These are phyloP conservation scores for Backusella tuberculispora DNA, from an alignment of 192 early-diverging fungal genomes.

Conservation along the genomic window DNA sequence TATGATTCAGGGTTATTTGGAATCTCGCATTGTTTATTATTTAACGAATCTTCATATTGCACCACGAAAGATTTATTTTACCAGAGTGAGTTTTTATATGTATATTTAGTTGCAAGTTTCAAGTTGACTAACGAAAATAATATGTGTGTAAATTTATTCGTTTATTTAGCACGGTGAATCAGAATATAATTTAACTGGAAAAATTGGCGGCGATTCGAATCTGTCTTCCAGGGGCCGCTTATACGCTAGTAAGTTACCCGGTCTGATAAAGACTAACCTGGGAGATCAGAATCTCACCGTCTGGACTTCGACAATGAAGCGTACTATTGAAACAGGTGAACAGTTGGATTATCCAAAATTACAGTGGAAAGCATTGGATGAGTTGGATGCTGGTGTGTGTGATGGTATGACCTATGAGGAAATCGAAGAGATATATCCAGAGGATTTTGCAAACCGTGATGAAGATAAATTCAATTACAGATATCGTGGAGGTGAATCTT, in stretches of 20 bases:
- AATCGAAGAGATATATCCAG: conserved; percentile 90
- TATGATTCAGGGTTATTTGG: conserved; percentile 92
- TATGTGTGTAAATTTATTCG: neutral
- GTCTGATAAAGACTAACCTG: conserved; percentile 75
- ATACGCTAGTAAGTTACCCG: conserved; percentile 87
- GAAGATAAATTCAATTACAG: conserved; percentile 96
- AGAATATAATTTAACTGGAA: conserved; percentile 89
- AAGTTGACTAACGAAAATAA: conserved; percentile 20
- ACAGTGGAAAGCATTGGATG: conserved; percentile 98
- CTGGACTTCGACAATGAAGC: conserved; percentile 96
- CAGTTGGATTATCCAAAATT: conserved; percentile 85
- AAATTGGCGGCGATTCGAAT: conserved; percentile 94
- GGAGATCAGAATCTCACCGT: conserved; percentile 80
- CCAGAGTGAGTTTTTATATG: conserved; percentile 50
- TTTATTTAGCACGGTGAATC: conserved; percentile 83
- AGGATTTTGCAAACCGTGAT: conserved; percentile 94
- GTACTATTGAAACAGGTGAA: conserved; percentile 90
- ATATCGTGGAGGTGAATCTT: conserved; percentile 84
- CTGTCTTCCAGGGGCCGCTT: conserved; percentile 84
- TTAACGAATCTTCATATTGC: conserved; percentile 99
- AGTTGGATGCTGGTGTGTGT: conserved; percentile 95
- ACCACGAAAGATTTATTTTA: conserved; percentile 92
- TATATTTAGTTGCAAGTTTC: neutral
- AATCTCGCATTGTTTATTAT: conserved; percentile 97
- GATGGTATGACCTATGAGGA: conserved; percentile 99